Conservation (phyloP, 2,329 filamentous ascomycete species). For the Alternaria sp. region DNA sequence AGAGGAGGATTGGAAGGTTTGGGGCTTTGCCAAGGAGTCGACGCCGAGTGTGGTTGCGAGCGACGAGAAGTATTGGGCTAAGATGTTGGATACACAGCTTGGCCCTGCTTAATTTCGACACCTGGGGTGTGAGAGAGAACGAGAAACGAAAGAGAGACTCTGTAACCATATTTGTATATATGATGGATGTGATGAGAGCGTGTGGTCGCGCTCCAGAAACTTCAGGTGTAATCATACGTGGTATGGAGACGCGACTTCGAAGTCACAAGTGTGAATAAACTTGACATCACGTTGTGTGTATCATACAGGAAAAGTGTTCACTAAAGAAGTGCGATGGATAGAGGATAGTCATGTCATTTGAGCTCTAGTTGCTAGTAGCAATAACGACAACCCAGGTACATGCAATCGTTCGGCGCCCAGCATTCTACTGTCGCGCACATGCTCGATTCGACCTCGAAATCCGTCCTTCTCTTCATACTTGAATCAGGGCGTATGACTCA, state of each 20-base stretch:
- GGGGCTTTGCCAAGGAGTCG: conserved; percentile 68
- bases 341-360: conserved; percentile 5
- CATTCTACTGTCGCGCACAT: conserved; percentile 9
- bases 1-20: conserved; percentile 67
- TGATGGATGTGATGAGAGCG: conserved; percentile 1
- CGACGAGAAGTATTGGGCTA: conserved; percentile 34
- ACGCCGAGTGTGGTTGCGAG: conserved; percentile 32
- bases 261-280: background rate
- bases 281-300: background rate
- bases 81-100: conserved; percentile 29
- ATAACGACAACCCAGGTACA: background rate
- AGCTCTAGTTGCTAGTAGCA: conserved; percentile 7
- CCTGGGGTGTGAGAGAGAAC: background rate
- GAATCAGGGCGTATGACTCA: conserved; percentile 5
- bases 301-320: background rate
- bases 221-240: background rate
- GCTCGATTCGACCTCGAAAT: conserved; percentile 2
- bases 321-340: background rate
- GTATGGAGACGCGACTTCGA: background rate
- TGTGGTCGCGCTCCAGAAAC: background rate
- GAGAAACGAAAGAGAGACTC: background rate
- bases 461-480: conserved; percentile 1
- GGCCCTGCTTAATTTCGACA: conserved; percentile 4
- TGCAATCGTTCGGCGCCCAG: conserved; percentile 10
- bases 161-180: conserved; percentile 29